These are phyloP conservation scores for Claviceps sp. DNA, from an alignment of 2,329 filamentous ascomycete genomes.

Conservation along the genomic window DNA sequence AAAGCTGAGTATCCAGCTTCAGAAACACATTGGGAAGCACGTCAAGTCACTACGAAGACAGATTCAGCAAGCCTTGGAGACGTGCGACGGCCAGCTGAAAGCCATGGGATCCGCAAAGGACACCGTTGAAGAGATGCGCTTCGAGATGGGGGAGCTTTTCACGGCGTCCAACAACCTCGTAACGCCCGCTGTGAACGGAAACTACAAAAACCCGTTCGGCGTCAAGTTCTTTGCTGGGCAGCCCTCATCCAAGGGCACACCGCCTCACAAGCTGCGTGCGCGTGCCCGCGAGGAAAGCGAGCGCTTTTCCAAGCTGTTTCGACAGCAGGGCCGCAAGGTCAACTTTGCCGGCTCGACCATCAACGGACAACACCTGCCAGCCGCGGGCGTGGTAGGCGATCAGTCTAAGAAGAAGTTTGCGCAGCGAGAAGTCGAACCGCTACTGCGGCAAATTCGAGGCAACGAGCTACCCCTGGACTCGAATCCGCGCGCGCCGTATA, in stretches of 20 bases:
- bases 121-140: slow-evolving; percentile 38
- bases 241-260: slow-evolving; percentile 35
- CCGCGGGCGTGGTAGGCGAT: slow-evolving; percentile 19
- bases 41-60: slow-evolving; percentile 36
- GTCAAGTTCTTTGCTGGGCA: slow-evolving; percentile 37
- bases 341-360: slow-evolving; percentile 22
- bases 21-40: slow-evolving; percentile 38
- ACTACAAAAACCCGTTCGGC: slow-evolving; percentile 41
- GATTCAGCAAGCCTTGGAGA: slow-evolving; percentile 35
- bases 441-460: slow-evolving; percentile 36
- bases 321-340: slow-evolving; percentile 35
- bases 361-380: slow-evolving; percentile 12
- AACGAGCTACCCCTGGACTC: slow-evolving; percentile 40
- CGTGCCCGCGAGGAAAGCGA: slow-evolving; percentile 39
- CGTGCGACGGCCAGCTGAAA: slow-evolving; percentile 35
- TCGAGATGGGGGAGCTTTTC: slow-evolving; percentile 40
- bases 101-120: slow-evolving; percentile 37
- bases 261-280: slow-evolving; percentile 36
- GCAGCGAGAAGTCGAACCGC: slow-evolving; percentile 32
- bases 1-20: slow-evolving; percentile 36
- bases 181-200: slow-evolving; percentile 38
- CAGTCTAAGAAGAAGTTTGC: slow-evolving; percentile 35
- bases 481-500: slow-evolving; percentile 39
- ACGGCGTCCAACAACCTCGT: slow-evolving; percentile 39
- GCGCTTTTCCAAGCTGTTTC: slow-evolving; percentile 32